Evolutionary conservation across 176 grass and related monocot species (phyloP), one percentile per base, ranked within the genome.

Genomic region (Phyllostachys edulis): DNA sequence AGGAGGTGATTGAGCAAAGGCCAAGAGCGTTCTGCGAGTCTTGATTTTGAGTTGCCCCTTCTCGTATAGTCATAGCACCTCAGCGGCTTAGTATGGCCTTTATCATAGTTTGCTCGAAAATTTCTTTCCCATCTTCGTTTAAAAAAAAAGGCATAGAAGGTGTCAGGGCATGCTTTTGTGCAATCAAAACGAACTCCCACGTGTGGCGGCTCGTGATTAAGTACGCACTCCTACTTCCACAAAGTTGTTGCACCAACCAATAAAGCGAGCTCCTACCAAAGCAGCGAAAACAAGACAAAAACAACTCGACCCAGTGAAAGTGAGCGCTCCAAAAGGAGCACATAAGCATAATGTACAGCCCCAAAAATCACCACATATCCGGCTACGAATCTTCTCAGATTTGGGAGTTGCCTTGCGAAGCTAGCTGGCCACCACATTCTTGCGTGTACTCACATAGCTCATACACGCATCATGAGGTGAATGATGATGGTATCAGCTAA

Each of bases 211-310:
- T 65, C 69, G 63, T 70, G 63, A 18, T 82, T 82, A 8, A 3
- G 9, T 18, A 60, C 32, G 32, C 37, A 7, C 57, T 17, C 29
- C 14, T 61, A 2, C 32, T 1, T 6, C 24, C 29, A 16, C 79
- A 82, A 79, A 88, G 76, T 68, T 42, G 87, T 79, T 42, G 69
- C 24, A 69, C 69, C 87, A 85, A 75, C 76, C 82, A 13, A 85
- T 68, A 89, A 89, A 89, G 67, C 3, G 47, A 7, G 21, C 76
- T 79, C 47, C 67, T 52, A 88, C 75, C 67, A 68, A 51, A 27
- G 20, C 47, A 60, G 67, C 60, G 38, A 80, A 80, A 52, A 88
- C 60, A 45, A 78, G 67, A 37, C 64, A 47, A 71, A 37, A 84
- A 73, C 44, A 21, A 16, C 85, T 14, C 40, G 15, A 62, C 50